Percentiles rank a stretch among this genome's conserved stretches.
Evolutionary conservation across 495 filamentous ascomycete genomes (phyloP).

Genomic region (Hypoxylon fragiforme): DNA sequence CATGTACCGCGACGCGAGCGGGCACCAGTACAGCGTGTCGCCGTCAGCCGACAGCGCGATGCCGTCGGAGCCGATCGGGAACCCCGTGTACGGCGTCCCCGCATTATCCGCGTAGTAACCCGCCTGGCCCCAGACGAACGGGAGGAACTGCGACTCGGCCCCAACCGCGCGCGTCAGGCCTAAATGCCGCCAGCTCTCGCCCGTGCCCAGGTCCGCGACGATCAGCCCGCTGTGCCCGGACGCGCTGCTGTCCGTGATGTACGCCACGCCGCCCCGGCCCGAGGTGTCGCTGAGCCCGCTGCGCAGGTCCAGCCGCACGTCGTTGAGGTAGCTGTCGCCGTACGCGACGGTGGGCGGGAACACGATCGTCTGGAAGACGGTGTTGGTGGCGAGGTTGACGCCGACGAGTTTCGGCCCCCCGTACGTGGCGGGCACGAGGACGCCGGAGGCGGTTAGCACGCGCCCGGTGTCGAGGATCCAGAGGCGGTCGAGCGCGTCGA

Average conservation of each 20-base stretch:
- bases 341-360: slow-evolving; percentile 47
- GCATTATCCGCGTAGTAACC: slow-evolving; percentile 32
- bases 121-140: slow-evolving; percentile 48
- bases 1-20: slow-evolving; percentile 39
- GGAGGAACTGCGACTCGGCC: slow-evolving; percentile 42
- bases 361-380: slow-evolving; percentile 49
- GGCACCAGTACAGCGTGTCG: slow-evolving; percentile 43
- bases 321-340: slow-evolving; percentile 51
- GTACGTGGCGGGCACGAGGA: slow-evolving; percentile 40
- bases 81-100: slow-evolving; percentile 26
- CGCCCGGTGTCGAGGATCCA: slow-evolving; percentile 56
- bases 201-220: slow-evolving; percentile 50
- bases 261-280: slow-evolving; percentile 48
- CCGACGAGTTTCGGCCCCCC: slow-evolving; percentile 52
- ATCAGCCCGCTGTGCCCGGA: slow-evolving; percentile 51
- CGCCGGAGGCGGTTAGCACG: slow-evolving; percentile 42
- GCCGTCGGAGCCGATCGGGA: slow-evolving; percentile 43
- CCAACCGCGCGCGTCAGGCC: slow-evolving; percentile 39
- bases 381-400: slow-evolving; percentile 44
- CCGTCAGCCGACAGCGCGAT: slow-evolving; percentile 45
- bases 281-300: slow-evolving; percentile 15
- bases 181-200: slow-evolving; percentile 51
- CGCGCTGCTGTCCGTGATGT: slow-evolving; percentile 50
- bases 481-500: slow-evolving; percentile 48
- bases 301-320: slow-evolving; percentile 52